Percentiles rank a stretch among this genome's conserved stretches.
Conservation (phyloP, 306 rosid species). For the Macrotyloma uniflorum region DNA sequence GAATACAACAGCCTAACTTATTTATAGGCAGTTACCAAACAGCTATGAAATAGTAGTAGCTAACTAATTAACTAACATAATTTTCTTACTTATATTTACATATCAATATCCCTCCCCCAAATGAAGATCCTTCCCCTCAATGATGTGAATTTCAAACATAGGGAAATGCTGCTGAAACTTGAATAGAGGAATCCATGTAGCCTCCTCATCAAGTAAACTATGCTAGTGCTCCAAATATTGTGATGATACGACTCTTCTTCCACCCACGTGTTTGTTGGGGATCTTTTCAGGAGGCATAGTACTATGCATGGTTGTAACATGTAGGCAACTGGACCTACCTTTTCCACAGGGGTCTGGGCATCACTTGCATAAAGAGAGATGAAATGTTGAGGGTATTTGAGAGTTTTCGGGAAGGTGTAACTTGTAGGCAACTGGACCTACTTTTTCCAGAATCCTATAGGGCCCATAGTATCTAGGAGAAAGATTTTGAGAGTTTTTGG, state of each 20-base stretch:
- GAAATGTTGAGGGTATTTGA: neutral
- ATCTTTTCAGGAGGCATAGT: neutral
- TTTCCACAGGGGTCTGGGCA: no score
- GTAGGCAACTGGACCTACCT: neutral
- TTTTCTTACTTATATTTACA: no score
- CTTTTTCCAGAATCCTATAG: neutral
- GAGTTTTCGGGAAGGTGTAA: neutral
- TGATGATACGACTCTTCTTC: neutral
- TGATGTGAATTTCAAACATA: neutral
- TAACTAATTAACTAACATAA: no score
- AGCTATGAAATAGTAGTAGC: no score
- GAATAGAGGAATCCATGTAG: neutral
- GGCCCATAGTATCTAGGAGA: neutral
- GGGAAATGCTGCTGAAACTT: neutral
- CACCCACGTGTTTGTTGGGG: neutral
- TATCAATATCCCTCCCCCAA: no score
- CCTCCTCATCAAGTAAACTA: neutral
- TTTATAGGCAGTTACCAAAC: no score
- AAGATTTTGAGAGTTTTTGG: neutral
- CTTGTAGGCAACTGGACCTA: neutral
- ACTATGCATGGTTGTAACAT: no score
- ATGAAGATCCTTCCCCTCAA: neutral
- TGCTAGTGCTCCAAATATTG: neutral
- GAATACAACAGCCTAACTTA: no score
- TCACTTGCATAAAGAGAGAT: neutral